Conservation (phyloP, 176 grass and related monocot genomes). For the Eragrostis nindensis region DNA sequence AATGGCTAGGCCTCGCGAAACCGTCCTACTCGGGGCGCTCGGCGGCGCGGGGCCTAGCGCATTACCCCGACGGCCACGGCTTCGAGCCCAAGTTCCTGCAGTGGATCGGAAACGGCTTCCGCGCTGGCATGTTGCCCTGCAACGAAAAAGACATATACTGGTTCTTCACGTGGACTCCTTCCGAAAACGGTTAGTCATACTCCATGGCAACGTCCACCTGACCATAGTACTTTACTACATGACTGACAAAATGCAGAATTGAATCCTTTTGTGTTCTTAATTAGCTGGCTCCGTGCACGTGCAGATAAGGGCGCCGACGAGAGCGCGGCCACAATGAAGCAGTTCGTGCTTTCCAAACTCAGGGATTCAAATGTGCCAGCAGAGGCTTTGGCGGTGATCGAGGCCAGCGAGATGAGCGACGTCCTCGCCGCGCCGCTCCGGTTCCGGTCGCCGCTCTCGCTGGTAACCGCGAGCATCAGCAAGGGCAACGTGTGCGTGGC, state of each 20-base stretch:
- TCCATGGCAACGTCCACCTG: neutral
- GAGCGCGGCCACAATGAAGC: slow-evolving; percentile 47
- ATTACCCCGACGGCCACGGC: slow-evolving; percentile 48
- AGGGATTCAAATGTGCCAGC: slow-evolving; percentile 30
- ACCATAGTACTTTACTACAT: neutral
- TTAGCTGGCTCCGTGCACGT: neutral
- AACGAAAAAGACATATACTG: slow-evolving; percentile 61
- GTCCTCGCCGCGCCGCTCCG: slow-evolving; percentile 51
- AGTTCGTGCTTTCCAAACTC: slow-evolving; percentile 46
- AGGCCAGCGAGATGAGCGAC: slow-evolving; percentile 59
- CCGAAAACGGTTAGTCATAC: slow-evolving; percentile 13
- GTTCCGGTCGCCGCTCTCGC: slow-evolving; percentile 58
- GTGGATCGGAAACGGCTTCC: slow-evolving; percentile 51
- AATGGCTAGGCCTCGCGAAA: slow-evolving; percentile 54
- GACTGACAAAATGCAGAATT: neutral
- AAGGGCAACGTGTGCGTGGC: slow-evolving; percentile 66
- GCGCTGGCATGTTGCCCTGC: slow-evolving; percentile 52
- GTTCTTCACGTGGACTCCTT: slow-evolving; percentile 75
- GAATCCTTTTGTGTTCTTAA: neutral
- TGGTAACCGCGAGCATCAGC: slow-evolving; percentile 45
- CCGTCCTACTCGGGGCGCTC: slow-evolving; percentile 51
- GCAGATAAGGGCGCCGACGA: slow-evolving; percentile 43
- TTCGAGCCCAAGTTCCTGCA: slow-evolving; percentile 56
- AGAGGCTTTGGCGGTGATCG: slow-evolving; percentile 43
- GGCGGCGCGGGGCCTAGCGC: slow-evolving; percentile 58